These are phyloP conservation scores for Candida piceae DNA, from an alignment of 805 yeast genomes.

Conservation along the genomic window DNA sequence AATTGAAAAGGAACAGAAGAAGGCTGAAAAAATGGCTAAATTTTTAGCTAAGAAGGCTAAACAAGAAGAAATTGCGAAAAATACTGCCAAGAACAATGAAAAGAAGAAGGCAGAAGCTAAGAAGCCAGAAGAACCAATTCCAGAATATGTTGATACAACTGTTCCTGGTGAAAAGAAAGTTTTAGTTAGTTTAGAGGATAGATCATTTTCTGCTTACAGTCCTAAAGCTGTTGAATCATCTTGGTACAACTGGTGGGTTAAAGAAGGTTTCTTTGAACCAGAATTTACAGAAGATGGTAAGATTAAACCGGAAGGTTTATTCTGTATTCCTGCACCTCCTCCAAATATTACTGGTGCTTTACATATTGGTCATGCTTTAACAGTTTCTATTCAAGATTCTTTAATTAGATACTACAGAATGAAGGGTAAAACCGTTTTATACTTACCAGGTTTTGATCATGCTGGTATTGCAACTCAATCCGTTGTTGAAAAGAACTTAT, in stretches of 20 bases:
- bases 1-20: slow-evolving; percentile 59
- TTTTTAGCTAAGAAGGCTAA: slow-evolving; percentile 80
- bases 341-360: slow-evolving; percentile 98
- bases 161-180: slow-evolving; percentile 87
- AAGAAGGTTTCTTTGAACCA: slow-evolving; percentile 84
- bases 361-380: slow-evolving; percentile 97
- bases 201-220: slow-evolving; percentile 88
- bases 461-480: slow-evolving; percentile 99
- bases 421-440: slow-evolving; percentile 92
- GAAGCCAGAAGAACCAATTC: slow-evolving; percentile 66
- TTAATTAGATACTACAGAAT: slow-evolving; percentile 91
- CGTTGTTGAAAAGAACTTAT: slow-evolving; percentile 92
- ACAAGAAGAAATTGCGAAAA: slow-evolving; percentile 54
- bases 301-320: slow-evolving; percentile 74
- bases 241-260: slow-evolving; percentile 97
- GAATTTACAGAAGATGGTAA: slow-evolving; percentile 72
- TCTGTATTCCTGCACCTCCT: slow-evolving; percentile 97
- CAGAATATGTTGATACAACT: slow-evolving; percentile 84
- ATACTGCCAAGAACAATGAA: slow-evolving; percentile 36
- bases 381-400: slow-evolving; percentile 91
- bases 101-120: slow-evolving; percentile 64
- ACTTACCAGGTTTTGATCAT: slow-evolving; percentile 95
- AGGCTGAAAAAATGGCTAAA: slow-evolving; percentile 51
- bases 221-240: slow-evolving; percentile 93
- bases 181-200: slow-evolving; percentile 82